phyloP scores from a whole-genome alignment of 768 basidiomycete genomes.

The Gautieria morchelliformis region DNA sequence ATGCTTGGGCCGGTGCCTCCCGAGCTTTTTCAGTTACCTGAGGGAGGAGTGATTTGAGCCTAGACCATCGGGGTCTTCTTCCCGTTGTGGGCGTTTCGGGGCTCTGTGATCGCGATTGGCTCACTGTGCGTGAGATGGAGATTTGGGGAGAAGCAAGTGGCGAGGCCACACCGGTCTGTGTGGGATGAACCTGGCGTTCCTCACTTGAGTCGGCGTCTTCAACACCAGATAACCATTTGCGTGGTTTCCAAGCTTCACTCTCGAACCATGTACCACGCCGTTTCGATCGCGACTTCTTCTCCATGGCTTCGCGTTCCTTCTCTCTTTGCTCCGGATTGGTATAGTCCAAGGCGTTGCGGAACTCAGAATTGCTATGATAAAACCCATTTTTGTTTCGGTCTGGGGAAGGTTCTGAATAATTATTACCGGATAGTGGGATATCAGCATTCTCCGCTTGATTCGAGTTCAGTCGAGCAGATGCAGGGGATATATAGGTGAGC shows the following conservation, averaged over 20 bases:
- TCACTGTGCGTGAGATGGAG: not conserved
- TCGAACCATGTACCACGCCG: conserved; percentile 32
- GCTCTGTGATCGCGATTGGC: not conserved
- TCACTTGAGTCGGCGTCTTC: conserved; percentile 39
- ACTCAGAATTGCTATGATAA: conserved; percentile 31
- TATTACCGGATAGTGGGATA: not conserved
- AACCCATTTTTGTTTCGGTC: conserved; percentile 21
- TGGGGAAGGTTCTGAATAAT: conserved; percentile 17
- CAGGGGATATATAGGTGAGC: conserved; percentile 51
- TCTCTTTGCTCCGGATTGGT: conserved; percentile 25
- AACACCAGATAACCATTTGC: conserved; percentile 36
- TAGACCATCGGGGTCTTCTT: conserved; percentile 43
- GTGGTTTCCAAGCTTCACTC: conserved; percentile 34
- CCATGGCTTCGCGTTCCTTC: conserved; percentile 30
- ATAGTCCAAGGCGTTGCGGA: conserved; percentile 56
- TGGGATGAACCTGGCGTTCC: conserved; percentile 20
- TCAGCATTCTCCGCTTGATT: not conserved
- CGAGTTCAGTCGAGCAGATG: conserved; percentile 27
- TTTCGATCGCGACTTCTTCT: conserved; percentile 43
- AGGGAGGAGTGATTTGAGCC: conserved; percentile 58
- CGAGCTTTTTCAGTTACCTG: conserved; percentile 26
- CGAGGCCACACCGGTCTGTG: not conserved
- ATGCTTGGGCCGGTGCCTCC: not conserved
- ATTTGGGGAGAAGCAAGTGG: not conserved
- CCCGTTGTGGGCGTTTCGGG: conserved; percentile 6